Base-by-base conservation (phyloP, 805 yeast genomes). In the Brettanomyces nanus region DNA sequence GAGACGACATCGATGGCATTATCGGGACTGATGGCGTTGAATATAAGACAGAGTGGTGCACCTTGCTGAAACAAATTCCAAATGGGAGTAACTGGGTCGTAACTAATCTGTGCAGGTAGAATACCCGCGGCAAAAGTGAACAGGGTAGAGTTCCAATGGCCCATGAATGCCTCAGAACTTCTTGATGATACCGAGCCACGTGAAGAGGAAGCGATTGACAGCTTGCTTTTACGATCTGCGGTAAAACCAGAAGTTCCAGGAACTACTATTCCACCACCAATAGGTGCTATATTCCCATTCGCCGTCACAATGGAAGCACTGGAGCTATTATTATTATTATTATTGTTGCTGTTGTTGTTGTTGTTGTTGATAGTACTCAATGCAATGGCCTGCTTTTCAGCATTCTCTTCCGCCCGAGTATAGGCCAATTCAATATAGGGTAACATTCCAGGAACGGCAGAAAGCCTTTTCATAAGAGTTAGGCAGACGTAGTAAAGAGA, bases 51-150 rank as follows among this genome's bases (percentile, higher is more conserved):
- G 30, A 92, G 65, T 4, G 97, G 95, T 2, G 94, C 80, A 9
- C 97, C 98, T 52, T 84, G 86, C 51, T 90, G 94, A 52, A 92
- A 79, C 25, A 92, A 64, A 47, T 85, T 80, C 77, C 95, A 84
- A 31, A 92, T 56, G 45, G 86, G 89, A 2, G 96, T 86, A 2
- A 85, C 97, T 3, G 97, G 97, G 56, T 92, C 99, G 52, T 85
- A 82, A 45, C 73, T 72, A 43, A 73, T 69, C 45, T 73, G 76
- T 4, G 83, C 83, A 4, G 90, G 94, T 31, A 80, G 66, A 13
- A 81, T 78, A 21, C 94, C 94, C 43, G 82, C 83, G 34, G 82
- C 75, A 59, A 76, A 84, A 5, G 86, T 84, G 51, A 63, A 65
- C 32, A 73, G 54, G 39, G 68, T 66, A 45, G 61, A 68, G 36